Evolutionary conservation across 225 moss, liverwort and hornwort genomes (phyloP), one percentile per base, ranked within the genome.

Genomic region (Polytrichum commune): DNA sequence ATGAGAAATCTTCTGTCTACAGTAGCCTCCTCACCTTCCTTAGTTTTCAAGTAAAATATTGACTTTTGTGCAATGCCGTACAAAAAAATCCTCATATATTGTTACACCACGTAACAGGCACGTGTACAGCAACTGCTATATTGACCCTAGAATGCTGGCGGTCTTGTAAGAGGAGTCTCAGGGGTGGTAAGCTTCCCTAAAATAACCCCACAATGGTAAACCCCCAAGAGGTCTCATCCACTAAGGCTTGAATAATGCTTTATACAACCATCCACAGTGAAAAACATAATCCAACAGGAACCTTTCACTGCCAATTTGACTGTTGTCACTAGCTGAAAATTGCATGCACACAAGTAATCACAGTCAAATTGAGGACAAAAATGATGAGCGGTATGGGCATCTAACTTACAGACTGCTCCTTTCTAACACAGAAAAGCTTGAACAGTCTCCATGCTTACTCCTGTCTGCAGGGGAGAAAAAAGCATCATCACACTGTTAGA

Each of bases 211-310:
- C 6, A 23, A 20, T 58, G 24, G 58, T 9, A 58, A 58, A 1
- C 58, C 58, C 24, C 24, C 7, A 20, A 5, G 22, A 22, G 57
- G 19, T 57, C 57, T 57, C 57, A 57, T 19, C 20, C 57, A 19
- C 19, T n/a, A 22, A 24, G 24, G 58, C 6, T 58, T 58, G 9
- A 58, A 20, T 58, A 58, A 58, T 58, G 24, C 9, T 58, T 58
- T 58, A 24, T 58, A 58, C 58, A 58, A 58, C 58, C 58, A 58
- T 58, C 20, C 58, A 58, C 58, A 58, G 58, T 58, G 58, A 58
- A 6, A 26, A 58, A 58, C 58, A 46, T 13, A 46, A 46, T 46
- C 46, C 46, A 46, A 16, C 46, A 46, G 16, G 46, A 46, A 46
- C 46, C 46, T 46, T 46, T 46, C 46, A 46, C 24, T 58, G 22